These are phyloP conservation scores for Microdochium nivale DNA, from an alignment of 2,329 filamentous ascomycete genomes.

Conservation along the genomic window DNA sequence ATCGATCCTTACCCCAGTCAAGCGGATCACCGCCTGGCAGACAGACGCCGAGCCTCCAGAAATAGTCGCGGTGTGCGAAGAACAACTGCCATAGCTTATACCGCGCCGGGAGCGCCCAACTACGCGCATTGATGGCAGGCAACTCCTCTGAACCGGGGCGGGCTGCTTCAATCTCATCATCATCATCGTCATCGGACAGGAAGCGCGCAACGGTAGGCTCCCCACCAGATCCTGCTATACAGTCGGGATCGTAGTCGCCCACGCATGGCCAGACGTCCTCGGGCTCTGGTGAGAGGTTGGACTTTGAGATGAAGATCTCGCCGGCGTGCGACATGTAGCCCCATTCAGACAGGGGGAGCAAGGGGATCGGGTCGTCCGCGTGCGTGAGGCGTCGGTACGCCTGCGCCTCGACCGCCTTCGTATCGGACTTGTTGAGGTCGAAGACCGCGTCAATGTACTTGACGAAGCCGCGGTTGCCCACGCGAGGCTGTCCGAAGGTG, in stretches of 20 bases:
- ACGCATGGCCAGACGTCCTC: slow-evolving; percentile 63
- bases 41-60: slow-evolving; percentile 87
- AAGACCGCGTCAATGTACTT: slow-evolving; percentile 48
- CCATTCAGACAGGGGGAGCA: slow-evolving; percentile 82
- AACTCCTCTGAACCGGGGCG: slow-evolving; percentile 5
- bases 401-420: slow-evolving; percentile 23
- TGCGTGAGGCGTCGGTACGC: slow-evolving; percentile 77
- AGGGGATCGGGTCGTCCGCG: slow-evolving; percentile 75
- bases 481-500: slow-evolving; percentile 82
- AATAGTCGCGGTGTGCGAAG: slow-evolving; percentile 93
- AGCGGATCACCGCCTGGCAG: slow-evolving; percentile 68
- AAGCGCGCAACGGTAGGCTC: slow-evolving; percentile 14
- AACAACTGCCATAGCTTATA: slow-evolving; percentile 86
- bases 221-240: slow-evolving; percentile 55
- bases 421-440: slow-evolving; percentile 24
- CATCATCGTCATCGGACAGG: slow-evolving; percentile 12
- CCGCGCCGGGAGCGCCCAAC: slow-evolving; percentile 51
- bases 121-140: slow-evolving; percentile 25
- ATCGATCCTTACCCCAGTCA: slow-evolving; percentile 52
- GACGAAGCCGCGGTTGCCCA: slow-evolving; percentile 50
- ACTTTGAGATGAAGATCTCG: slow-evolving; percentile 77
- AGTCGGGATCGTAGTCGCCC: slow-evolving; percentile 62
- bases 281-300: slow-evolving; percentile 56
- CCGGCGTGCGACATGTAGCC: slow-evolving; percentile 78
- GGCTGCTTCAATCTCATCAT: neutral